These are phyloP conservation scores for Debaryomyces fabryi DNA, from an alignment of 1,139 yeast species.

Conservation along the genomic window DNA sequence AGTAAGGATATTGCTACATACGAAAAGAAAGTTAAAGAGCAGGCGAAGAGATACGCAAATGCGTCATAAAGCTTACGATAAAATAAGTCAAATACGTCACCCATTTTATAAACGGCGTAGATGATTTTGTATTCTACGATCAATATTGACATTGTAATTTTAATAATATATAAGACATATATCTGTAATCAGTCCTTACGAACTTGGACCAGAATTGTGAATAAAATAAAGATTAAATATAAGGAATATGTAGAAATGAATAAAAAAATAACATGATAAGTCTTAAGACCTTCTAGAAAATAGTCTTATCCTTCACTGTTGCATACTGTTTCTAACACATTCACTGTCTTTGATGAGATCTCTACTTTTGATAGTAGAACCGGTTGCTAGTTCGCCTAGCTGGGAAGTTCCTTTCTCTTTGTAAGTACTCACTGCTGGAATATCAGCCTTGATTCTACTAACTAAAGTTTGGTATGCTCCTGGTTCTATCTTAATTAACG, in stretches of 20 bases:
- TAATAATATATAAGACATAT: constrained; percentile 4
- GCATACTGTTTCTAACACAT: constrained; percentile 1
- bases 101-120: background rate
- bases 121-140: constrained; percentile 1
- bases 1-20: constrained; percentile 67
- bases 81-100: background rate
- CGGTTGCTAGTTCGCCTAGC: constrained; percentile 57
- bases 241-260: constrained; percentile 1
- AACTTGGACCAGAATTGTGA: background rate
- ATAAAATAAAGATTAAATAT: background rate
- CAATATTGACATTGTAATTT: constrained; percentile 3
- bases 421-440: constrained; percentile 96
- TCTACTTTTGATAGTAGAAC: constrained; percentile 36
- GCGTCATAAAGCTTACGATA: constrained; percentile 5
- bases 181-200: background rate
- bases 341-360: constrained; percentile 42
- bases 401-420: constrained; percentile 91
- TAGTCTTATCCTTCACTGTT: background rate
- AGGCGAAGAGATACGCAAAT: constrained; percentile 68
- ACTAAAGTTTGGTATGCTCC: constrained; percentile 90
- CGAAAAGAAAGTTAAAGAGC: constrained; percentile 77
- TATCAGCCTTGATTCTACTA: constrained; percentile 88
- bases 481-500: constrained; percentile 90
- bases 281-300: background rate
- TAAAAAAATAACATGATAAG: background rate